Conservation (phyloP, 2,329 filamentous ascomycete genomes). For the Cercospora canescens region DNA sequence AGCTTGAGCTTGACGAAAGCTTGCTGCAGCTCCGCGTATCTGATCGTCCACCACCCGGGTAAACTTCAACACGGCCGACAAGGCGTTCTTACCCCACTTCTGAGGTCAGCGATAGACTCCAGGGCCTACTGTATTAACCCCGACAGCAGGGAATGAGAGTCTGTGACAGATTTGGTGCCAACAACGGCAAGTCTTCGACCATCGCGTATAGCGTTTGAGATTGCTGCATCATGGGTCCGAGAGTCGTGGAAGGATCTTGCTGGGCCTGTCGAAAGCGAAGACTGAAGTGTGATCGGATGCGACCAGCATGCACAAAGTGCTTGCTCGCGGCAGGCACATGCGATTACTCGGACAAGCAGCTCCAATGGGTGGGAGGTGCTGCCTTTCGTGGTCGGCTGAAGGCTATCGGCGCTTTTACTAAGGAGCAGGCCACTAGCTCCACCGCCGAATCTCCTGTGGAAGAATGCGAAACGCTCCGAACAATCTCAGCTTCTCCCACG, state of each 20-base stretch:
- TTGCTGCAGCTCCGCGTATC: not conserved
- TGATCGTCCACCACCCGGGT: not conserved
- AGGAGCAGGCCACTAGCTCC: not conserved
- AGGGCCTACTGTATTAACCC: not conserved
- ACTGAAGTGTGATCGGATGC: conserved; percentile 8
- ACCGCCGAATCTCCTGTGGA: not conserved
- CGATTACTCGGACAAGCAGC: conserved; percentile 3
- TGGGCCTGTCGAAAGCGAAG: conserved; percentile 11
- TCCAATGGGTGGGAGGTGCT: conserved; percentile 13
- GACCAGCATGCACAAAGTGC: conserved; percentile 7
- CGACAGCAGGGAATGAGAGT: not conserved
- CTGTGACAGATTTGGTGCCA: not conserved
- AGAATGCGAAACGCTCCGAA: not conserved
- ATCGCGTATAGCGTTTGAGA: not conserved
- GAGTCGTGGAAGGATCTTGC: conserved; percentile 12
- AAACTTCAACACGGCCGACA: not conserved
- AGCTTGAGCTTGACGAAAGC: not conserved
- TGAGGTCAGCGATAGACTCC: not conserved
- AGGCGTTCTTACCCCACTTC: not conserved
- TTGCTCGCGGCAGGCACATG: not conserved
- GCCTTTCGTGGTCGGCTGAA: conserved; percentile 7
- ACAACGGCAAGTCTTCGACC: not conserved
- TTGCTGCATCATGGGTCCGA: not conserved
- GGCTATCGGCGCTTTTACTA: not conserved
- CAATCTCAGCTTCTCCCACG: not conserved